Base-by-base conservation (phyloP, 2,329 filamentous ascomycete species). In the Hymenoscyphus occultus region DNA sequence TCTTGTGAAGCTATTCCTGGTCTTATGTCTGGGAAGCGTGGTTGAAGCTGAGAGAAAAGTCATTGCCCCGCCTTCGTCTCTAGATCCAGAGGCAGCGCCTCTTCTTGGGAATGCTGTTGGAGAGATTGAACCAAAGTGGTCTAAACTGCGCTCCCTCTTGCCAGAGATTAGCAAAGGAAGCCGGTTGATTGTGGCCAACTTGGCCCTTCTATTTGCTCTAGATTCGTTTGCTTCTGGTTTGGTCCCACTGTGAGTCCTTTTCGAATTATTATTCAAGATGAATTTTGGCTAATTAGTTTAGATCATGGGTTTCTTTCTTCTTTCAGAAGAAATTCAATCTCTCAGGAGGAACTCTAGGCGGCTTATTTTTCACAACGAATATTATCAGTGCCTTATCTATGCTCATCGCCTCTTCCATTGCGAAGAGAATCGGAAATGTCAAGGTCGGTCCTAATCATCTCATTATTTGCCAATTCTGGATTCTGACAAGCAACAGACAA, bases 201-300 rank as follows among this genome's bases (percentile, higher is more conserved):
- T 94, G 0, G 90, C 87, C 72, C 76, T 89, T 7, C 78, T 94
- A 1, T 89, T 92, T 70, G 83, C 83, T 1, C 72, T 92, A 5
- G 90, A 93, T 74, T 84, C 86, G 0, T 84, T 92, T 64, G 89
- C 88, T 1, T 89, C 86, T 1, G 90, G 90, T 1, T 82, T 93
- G 74, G 88, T 87, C 3, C 85, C 86, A 28, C 72, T 86, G 80
- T 87, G 78, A 75, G 83, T 22, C 22, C 22, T 22, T 22, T 35
- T 12, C 14, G 9, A 7, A 28, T 1, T 60, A 10, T 39, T 10
- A 5, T 39, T 14, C 6, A 35, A 32, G 13, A 42, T 10, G 28
- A 32, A 32, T 2, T 60, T n/a, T 57, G 39, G 76, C 16, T 77
- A 76, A 70, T 76, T 10, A 70, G n/a, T 81, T 80, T 78, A 78